Base-by-base conservation (phyloP, 164 flowering plant genomes). In the Taxillus chinensis region DNA sequence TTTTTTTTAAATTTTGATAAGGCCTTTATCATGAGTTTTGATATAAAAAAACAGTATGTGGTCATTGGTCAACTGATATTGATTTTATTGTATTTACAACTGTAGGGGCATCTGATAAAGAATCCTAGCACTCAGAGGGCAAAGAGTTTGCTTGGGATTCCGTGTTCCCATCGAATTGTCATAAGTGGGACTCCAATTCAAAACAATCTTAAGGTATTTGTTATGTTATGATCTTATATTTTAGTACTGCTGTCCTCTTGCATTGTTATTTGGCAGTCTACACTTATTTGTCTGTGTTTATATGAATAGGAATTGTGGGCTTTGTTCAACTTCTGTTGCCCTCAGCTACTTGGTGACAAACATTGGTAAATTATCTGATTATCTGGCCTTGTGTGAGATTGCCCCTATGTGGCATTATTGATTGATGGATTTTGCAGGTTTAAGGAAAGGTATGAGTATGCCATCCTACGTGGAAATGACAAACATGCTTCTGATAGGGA, bases 101-200 rank as follows among this genome's bases (percentile, higher is more conserved):
- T 62, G 48, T 63, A 95, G 99, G 97, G 99, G 14, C 99, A 95
- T 78, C 87, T 91, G 41, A 87, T 95, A 72, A 95, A 95, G 78
- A 95, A 95, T 67, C 99, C 99, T n/a, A 81, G 84, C 68, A 95
- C 99, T 40, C 96, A 95, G 65, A 87, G 97, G 70, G 95, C 99
- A 15, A 83, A 91, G 77, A 95, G 99, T 81, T 84, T 95, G 82
- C 85, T 85, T 59, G 86, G 83, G 71, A 85, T 95, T 63, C 92
- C 96, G 11, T 71, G 90, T 81, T 74, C 75, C 63, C 96, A 87
- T 68, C 93, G 97, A 12, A 85, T 95, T 39, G 69, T 95, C 60
- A 86, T 95, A 41, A 95, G 97, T 80, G 99, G 97, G 59, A 95
- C 99, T 15, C 99, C 99, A 59, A 75, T 95, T 57, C 99, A 95